A percentile compares a stretch with the other conserved stretches of the same genome.
These are phyloP conservation scores for Endoconidiophora polonica DNA, from an alignment of 2,329 filamentous ascomycete species.

Conservation along the genomic window DNA sequence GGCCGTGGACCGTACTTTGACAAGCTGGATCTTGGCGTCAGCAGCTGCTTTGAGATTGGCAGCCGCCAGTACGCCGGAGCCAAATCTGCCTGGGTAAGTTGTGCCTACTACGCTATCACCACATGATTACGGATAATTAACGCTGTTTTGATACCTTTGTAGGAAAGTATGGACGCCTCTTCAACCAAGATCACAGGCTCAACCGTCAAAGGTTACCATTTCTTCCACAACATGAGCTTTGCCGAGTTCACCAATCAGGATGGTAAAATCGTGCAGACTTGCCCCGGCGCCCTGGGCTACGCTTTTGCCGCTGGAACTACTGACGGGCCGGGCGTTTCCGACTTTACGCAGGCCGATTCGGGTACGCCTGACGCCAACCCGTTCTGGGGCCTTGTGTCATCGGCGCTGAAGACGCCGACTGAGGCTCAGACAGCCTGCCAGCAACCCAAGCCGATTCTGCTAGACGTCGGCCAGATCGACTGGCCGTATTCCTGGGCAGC, in stretches of 20 bases:
- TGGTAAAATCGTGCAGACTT: conserved; percentile 54
- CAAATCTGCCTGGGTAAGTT: conserved; percentile 17
- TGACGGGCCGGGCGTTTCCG: conserved; percentile 74
- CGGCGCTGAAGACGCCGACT: conserved; percentile 51
- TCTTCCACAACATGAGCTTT: conserved; percentile 60
- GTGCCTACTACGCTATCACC: background rate
- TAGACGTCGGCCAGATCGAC: conserved; percentile 66
- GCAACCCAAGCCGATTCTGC: conserved; percentile 62
- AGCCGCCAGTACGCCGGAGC: conserved; percentile 48
- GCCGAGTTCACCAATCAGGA: conserved; percentile 59
- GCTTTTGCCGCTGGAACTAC: conserved; percentile 82
- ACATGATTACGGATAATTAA: background rate
- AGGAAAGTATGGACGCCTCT: conserved; percentile 32
- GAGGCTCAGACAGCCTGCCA: conserved; percentile 59
- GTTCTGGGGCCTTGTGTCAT: conserved; percentile 60
- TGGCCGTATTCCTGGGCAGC: conserved; percentile 71
- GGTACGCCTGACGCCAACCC: conserved; percentile 53
- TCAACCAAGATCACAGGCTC: conserved; percentile 40
- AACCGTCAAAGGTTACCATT: conserved; percentile 62
- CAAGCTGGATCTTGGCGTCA: conserved; percentile 49
- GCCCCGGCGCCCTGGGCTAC: conserved; percentile 72
- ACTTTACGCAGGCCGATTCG: conserved; percentile 73
- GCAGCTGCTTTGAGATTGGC: conserved; percentile 65
- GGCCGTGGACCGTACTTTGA: conserved; percentile 52
- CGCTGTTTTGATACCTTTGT: conserved; percentile 16